Conservation (phyloP, 2,329 filamentous ascomycete species). For the Coniochaeta sp. region DNA sequence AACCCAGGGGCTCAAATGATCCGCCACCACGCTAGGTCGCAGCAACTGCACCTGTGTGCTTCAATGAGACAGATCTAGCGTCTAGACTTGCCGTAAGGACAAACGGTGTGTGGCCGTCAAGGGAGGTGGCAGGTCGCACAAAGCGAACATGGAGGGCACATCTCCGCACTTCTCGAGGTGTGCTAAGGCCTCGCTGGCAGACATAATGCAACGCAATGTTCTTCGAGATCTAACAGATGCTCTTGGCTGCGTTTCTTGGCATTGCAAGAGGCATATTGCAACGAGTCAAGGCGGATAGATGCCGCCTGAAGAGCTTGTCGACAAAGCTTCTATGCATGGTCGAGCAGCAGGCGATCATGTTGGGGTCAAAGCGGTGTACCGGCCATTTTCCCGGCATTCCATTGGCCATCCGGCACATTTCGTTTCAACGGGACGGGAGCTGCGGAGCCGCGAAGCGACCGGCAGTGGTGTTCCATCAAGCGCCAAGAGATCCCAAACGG, state of each 20-base stretch:
- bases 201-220: not conserved
- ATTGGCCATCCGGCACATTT: constrained; percentile 7
- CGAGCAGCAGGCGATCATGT: not conserved
- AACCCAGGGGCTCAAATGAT: not conserved
- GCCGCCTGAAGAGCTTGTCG: not conserved
- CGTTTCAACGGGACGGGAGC: constrained; percentile 14
- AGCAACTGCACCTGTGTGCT: not conserved
- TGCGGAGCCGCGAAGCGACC: constrained; percentile 6
- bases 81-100: not conserved
- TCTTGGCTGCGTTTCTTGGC: not conserved
- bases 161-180: not conserved
- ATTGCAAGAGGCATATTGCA: not conserved
- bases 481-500: constrained; percentile 7
- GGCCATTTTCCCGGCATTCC: not conserved
- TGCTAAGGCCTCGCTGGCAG: not conserved
- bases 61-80: not conserved
- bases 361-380: constrained; percentile 4
- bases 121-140: not conserved
- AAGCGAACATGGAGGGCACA: not conserved
- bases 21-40: not conserved
- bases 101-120: not conserved
- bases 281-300: not conserved
- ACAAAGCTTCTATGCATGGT: constrained; percentile 2
- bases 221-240: not conserved
- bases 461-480: constrained; percentile 6